Conservation (phyloP, 73 alveolate genomes). For the Symbiodinium natans region DNA sequence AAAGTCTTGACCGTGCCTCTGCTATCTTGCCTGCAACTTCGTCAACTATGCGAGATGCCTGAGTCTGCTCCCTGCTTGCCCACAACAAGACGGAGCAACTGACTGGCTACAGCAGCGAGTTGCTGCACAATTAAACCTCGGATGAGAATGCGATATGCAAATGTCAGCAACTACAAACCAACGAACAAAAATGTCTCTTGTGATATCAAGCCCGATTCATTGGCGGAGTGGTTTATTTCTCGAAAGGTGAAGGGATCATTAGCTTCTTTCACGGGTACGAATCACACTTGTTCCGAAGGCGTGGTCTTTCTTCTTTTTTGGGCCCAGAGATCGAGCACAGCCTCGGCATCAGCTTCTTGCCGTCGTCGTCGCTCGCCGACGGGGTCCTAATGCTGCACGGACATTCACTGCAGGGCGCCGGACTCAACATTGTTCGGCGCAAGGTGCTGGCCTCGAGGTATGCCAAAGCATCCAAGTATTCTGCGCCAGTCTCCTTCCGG, state of each 20-base stretch:
- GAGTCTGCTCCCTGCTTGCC: neutral
- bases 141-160: no score
- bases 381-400: constrained; percentile 37
- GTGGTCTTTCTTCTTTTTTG: no score
- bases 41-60: constrained; percentile 68
- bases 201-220: neutral
- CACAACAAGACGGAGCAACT: no score
- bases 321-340: no score
- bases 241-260: neutral
- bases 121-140: no score
- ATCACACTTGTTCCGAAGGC: no score
- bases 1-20: no score
- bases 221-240: neutral
- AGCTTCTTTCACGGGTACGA: neutral
- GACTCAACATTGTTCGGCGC: no score
- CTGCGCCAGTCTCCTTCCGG: constrained; percentile 42
- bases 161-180: no score
- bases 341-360: constrained; percentile 51
- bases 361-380: constrained; percentile 49
- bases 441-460: constrained; percentile 79
- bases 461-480: constrained; percentile 74
- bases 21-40: constrained; percentile 83
- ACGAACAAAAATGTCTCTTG: no score
- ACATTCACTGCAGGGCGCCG: no score
- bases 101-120: no score